Percentiles rank a stretch among this genome's conserved stretches.
Evolutionary conservation across 139 green algal species (phyloP).

Genomic region (Yamagishiella unicocca): DNA sequence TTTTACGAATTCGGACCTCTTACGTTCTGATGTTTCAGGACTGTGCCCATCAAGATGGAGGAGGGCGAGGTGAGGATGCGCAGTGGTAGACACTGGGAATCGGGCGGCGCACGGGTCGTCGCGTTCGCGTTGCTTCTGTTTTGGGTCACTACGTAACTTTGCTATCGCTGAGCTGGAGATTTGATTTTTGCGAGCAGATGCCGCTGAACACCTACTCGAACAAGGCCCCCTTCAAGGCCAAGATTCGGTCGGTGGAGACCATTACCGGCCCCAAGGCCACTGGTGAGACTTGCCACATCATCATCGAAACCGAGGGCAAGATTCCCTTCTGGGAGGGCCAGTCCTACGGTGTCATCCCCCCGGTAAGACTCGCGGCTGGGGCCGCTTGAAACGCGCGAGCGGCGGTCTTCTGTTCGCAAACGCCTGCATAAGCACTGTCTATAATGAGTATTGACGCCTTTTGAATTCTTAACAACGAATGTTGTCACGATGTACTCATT

Average conservation of each 20-base stretch:
- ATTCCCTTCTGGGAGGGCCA: slow-evolving; percentile 99
- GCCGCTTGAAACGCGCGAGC: no score
- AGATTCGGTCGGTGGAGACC: slow-evolving; percentile 91
- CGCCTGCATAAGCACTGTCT: not conserved
- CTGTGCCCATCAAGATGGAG: slow-evolving; percentile 69
- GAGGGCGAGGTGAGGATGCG: slow-evolving; percentile 58
- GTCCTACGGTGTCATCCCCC: slow-evolving; percentile 98
- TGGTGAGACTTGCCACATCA: slow-evolving; percentile 97
- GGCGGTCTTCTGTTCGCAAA: no score
- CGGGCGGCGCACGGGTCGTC: not conserved
- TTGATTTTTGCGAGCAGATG: slow-evolving; percentile 56
- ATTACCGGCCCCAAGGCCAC: slow-evolving; percentile 97
- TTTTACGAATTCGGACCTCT: no score
- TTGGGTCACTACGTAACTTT: not conserved
- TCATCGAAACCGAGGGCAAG: slow-evolving; percentile 95
- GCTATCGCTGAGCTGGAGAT: not conserved
- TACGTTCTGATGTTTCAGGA: not conserved
- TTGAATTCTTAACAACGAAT: no score
- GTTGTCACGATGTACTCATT: no score
- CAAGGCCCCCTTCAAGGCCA: slow-evolving; percentile 94
- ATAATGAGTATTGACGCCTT: not conserved
- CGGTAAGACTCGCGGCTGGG: slow-evolving; percentile 56
- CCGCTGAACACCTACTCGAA: slow-evolving; percentile 94
- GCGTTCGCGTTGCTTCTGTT: not conserved
- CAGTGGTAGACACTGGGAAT: not conserved